Evolutionary conservation across 2,329 filamentous ascomycete genomes (phyloP).

Genomic region (Lasiodiplodia citricola): DNA sequence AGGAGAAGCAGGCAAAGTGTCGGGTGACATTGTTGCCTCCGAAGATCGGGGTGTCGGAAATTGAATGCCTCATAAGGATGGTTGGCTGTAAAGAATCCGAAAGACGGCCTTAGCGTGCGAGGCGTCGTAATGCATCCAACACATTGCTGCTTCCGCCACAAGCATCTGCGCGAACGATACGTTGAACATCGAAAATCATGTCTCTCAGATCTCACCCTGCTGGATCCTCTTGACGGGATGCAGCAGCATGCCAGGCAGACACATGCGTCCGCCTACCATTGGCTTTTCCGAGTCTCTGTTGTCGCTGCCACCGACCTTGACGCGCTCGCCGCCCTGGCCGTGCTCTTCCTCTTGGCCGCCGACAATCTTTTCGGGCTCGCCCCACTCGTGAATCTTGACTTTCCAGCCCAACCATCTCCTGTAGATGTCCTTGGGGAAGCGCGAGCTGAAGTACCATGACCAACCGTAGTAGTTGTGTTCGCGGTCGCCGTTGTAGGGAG

Average conservation of each 20-base stretch:
- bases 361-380: constrained; percentile 70
- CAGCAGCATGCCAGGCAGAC: constrained; percentile 84
- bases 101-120: neutral
- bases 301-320: constrained; percentile 51
- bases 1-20: neutral
- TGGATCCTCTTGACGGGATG: constrained; percentile 78
- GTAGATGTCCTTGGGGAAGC: constrained; percentile 82
- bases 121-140: constrained; percentile 7
- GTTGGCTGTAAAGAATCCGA: neutral
- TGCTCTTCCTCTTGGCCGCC: constrained; percentile 47
- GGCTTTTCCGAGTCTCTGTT: constrained; percentile 26
- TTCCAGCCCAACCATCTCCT: constrained; percentile 83
- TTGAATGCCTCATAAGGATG: constrained; percentile 15
- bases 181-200: constrained; percentile 10
- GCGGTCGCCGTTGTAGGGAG: constrained; percentile 63
- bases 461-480: constrained; percentile 89
- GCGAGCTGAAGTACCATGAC: constrained; percentile 90
- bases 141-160: neutral
- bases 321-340: constrained; percentile 36
- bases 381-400: constrained; percentile 78
- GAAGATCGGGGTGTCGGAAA: constrained; percentile 15
- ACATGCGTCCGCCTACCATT: constrained; percentile 74
- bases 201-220: constrained; percentile 27
- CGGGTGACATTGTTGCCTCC: neutral
- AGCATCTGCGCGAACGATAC: neutral